Evolutionary conservation across 106 monocot genomes (phyloP).

Genomic region (Acanthochlamys bracteata): DNA sequence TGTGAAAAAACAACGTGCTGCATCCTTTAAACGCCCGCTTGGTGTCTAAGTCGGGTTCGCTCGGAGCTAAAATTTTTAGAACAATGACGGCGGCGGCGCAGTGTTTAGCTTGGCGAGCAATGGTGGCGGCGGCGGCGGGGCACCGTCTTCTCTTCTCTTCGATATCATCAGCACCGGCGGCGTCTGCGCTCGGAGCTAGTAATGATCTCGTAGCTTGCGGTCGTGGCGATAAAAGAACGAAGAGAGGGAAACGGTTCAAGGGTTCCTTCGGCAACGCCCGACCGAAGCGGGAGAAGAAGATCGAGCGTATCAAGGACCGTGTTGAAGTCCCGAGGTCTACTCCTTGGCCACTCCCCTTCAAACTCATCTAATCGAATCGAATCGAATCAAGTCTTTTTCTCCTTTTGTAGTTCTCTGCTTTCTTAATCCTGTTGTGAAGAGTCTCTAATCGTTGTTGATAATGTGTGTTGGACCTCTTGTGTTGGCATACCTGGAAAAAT

Average conservation of each 20-base stretch:
- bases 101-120: slow-evolving; percentile 24
- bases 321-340: slow-evolving; percentile 88
- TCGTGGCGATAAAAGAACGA: slow-evolving; percentile 90
- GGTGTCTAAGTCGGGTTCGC: too few relatives aligned
- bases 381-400: background rate
- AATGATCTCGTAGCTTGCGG: slow-evolving; percentile 40
- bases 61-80: too few relatives aligned
- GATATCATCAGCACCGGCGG: background rate
- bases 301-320: slow-evolving; percentile 83
- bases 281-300: slow-evolving; percentile 85
- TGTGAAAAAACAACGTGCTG: too few relatives aligned
- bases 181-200: slow-evolving; percentile 2
- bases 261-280: slow-evolving; percentile 80
- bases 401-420: too few relatives aligned
- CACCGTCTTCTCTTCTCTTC: slow-evolving; percentile 1
- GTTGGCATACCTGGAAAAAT: too few relatives aligned
- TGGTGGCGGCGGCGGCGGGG: slow-evolving; percentile 14
- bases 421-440: too few relatives aligned
- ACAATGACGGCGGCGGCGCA: slow-evolving; percentile 40
- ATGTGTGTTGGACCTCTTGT: too few relatives aligned
- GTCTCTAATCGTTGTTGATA: too few relatives aligned
- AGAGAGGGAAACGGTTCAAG: slow-evolving; percentile 88
- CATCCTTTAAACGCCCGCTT: too few relatives aligned
- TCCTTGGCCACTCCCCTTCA: slow-evolving; percentile 97
- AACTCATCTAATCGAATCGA: slow-evolving; percentile 58